phyloP scores from a whole-genome alignment of 2,329 filamentous ascomycete species.

The Cladosporium halotolerans region DNA sequence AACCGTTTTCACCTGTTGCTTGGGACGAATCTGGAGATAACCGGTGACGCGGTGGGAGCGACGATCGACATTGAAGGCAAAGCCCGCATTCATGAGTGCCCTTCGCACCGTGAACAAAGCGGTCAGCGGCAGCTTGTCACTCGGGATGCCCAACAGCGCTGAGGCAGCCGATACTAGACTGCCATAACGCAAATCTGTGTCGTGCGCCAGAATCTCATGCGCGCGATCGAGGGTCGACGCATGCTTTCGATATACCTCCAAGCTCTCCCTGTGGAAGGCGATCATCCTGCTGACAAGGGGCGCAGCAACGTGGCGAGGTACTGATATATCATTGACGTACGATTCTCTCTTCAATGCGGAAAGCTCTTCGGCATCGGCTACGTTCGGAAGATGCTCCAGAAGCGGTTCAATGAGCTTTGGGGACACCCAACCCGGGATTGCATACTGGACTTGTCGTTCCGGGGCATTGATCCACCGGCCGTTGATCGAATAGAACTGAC shows the following conservation, averaged over 20 bases:
- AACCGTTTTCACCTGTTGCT: constrained; percentile 49
- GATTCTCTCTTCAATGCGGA: constrained; percentile 31
- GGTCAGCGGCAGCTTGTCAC: constrained; percentile 23
- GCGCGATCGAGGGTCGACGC: constrained; percentile 44
- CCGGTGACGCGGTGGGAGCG: constrained; percentile 46
- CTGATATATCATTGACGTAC: constrained; percentile 32
- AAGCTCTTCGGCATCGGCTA: constrained; percentile 28
- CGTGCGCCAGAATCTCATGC: constrained; percentile 41
- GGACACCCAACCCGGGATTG: constrained; percentile 45
- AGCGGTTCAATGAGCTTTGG: constrained; percentile 41
- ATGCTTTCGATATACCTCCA: constrained; percentile 43
- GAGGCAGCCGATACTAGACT: constrained; percentile 43
- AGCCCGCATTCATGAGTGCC: constrained; percentile 54
- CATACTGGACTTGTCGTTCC: constrained; percentile 39
- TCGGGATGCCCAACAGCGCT: constrained; percentile 31
- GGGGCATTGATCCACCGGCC: constrained; percentile 42
- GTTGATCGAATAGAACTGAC: constrained; percentile 46
- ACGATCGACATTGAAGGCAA: constrained; percentile 53
- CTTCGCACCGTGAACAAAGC: constrained; percentile 65
- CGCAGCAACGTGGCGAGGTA: constrained; percentile 42
- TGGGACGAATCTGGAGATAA: constrained; percentile 58
- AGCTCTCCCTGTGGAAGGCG: constrained; percentile 38
- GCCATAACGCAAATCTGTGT: constrained; percentile 40
- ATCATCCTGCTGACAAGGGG: constrained; percentile 40
- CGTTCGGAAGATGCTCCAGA: constrained; percentile 46